These are phyloP conservation scores for Sanghuangporus baumii DNA, from an alignment of 1,284 basidiomycete species.

Conservation along the genomic window DNA sequence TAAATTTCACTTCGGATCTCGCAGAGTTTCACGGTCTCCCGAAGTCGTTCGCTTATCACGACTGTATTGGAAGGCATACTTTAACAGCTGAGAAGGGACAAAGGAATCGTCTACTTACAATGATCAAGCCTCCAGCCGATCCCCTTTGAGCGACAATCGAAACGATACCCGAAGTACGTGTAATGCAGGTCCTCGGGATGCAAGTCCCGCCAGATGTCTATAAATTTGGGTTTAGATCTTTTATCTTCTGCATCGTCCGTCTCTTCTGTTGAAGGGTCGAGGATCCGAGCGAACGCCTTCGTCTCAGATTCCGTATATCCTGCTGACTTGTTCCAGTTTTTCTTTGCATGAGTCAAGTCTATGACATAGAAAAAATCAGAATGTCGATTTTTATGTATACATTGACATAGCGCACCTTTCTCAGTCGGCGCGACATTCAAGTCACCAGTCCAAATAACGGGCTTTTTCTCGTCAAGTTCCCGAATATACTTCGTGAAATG, in stretches of 20 bases:
- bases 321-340: conserved; percentile 76
- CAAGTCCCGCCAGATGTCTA: conserved; percentile 78
- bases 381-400: background rate
- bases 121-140: conserved; percentile 86
- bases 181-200: conserved; percentile 70
- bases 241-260: conserved; percentile 23
- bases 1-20: conserved; percentile 82
- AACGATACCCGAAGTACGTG: conserved; percentile 83
- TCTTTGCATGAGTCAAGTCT: conserved; percentile 63
- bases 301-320: conserved; percentile 82
- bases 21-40: conserved; percentile 60
- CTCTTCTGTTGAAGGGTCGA: conserved; percentile 38
- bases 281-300: conserved; percentile 58
- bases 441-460: conserved; percentile 88
- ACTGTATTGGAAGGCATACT: conserved; percentile 36
- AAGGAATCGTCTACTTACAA: conserved; percentile 45
- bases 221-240: conserved; percentile 39
- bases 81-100: conserved; percentile 2
- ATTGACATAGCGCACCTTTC: conserved; percentile 39
- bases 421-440: conserved; percentile 81
- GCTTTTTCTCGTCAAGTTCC: conserved; percentile 68
- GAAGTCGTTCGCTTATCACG: conserved; percentile 64
- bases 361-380: conserved; percentile 1
- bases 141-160: conserved; percentile 75
- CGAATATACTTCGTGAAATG: conserved; percentile 73